Base-by-base conservation (phyloP, 2,329 filamentous ascomycete genomes). In the Lachnum nothofagi region DNA sequence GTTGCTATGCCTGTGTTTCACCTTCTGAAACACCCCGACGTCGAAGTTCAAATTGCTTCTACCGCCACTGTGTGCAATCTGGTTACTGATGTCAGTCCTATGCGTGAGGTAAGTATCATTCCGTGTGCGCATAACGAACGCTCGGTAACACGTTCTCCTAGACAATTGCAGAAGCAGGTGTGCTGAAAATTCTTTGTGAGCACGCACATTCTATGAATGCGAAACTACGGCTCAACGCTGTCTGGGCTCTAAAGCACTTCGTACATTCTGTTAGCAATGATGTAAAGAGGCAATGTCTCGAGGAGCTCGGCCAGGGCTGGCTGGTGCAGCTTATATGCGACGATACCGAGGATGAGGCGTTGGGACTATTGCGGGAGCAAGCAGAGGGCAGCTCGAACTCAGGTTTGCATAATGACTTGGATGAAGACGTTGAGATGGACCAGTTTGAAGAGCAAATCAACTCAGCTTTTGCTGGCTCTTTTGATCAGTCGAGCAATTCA, bases 191-290 rank as follows among this genome's bases (percentile, higher is more conserved):
- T 0, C 73, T 97, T 1, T 95, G 90, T 62, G 80, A 87, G 58
- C 88, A 95, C 64, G 89, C 91, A 1, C 87, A 87, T 65, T 93
- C 88, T 0, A 76, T 79, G 40, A 87, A 91, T 61, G 79, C 86
- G n/a, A 80, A 83, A 40, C 73, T 97, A 45, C 82, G 89, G 20
- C 75, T 94, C 22, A 90, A 93, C 60, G 90, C 91, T 19, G 70
- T 98, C 1, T 98, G 93, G 91, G 89, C 90, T 5, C 72, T 98
- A 49, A 97, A 97, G 65, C 89, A 97, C 68, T 77, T 96, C 42
- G 85, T 95, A 2, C 78, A 86, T 54, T 83, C 82, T 19, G 80
- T 86, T 5, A 77, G 78, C 16, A 82, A 85, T 38, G 78, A 85
- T 10, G 72, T 87, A 57, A 95, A 93, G 68, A 85, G 85, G 60